Percentiles rank a stretch among this genome's conserved stretches.
phyloP scores from a whole-genome alignment of 331 rosid species.

The Dryas integrifolia region DNA sequence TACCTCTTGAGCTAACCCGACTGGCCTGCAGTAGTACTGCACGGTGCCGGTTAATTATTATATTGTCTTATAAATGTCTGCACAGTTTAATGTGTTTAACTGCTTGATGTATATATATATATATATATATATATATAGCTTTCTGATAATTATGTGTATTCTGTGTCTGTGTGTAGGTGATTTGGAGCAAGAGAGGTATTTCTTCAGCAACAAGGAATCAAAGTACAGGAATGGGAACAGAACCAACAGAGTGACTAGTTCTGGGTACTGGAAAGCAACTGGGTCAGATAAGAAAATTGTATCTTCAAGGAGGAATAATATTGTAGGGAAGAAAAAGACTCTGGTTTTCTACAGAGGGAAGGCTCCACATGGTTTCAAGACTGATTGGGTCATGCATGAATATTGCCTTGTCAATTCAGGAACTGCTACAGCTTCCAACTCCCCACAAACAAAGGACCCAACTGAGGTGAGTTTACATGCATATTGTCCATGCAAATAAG shows the following conservation, averaged over 20 bases:
- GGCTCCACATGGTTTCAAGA: slow-evolving; percentile 56
- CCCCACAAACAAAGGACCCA: background rate
- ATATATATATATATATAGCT: too few relatives aligned
- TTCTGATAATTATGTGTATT: background rate
- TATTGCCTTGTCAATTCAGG: slow-evolving; percentile 53
- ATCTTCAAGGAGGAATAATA: slow-evolving; percentile 36
- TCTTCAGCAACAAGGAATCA: slow-evolving; percentile 62
- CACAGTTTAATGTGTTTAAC: background rate
- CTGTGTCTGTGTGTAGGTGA: slow-evolving; percentile 28
- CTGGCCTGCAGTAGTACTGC: too few relatives aligned
- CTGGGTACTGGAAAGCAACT: slow-evolving; percentile 86
- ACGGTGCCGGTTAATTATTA: too few relatives aligned
- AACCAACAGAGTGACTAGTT: slow-evolving; percentile 56
- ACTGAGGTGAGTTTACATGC: slow-evolving; percentile 3
- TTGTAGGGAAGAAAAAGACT: slow-evolving; percentile 65
- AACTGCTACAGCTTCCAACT: slow-evolving; percentile 4
- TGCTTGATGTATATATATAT: too few relatives aligned
- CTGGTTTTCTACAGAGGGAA: slow-evolving; percentile 59
- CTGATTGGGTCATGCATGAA: slow-evolving; percentile 80
- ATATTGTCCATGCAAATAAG: background rate
- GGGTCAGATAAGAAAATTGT: slow-evolving; percentile 65
- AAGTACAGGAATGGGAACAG: slow-evolving; percentile 59
- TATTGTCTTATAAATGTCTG: background rate
- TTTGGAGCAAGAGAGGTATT: slow-evolving; percentile 56
- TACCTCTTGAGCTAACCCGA: too few relatives aligned